Percentiles rank a stretch among this genome's conserved stretches.
Evolutionary conservation across 2,329 filamentous ascomycete species (phyloP).

Genomic region (Exophiala oligosperma): DNA sequence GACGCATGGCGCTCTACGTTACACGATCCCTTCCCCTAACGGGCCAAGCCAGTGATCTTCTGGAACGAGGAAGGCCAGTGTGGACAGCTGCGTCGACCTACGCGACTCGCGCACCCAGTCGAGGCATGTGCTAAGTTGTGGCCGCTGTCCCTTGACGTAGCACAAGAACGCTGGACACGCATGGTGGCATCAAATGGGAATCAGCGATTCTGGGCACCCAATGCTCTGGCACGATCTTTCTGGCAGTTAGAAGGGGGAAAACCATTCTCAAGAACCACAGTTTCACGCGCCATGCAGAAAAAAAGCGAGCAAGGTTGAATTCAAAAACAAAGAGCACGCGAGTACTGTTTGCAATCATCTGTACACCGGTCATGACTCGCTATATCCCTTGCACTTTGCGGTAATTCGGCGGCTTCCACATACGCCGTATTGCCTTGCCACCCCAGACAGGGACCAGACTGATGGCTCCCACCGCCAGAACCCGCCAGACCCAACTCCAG

Average conservation of each 20-base stretch:
- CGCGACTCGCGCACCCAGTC: no score
- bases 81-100: not conserved
- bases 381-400: constrained; percentile 68
- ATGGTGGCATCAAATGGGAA: constrained; percentile 9
- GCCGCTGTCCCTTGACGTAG: not conserved
- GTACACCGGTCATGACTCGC: not conserved
- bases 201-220: not conserved
- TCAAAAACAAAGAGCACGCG: no score
- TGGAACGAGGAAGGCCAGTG: not conserved
- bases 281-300: no score
- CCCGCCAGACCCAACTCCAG: constrained; percentile 84
- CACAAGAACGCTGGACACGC: constrained; percentile 6
- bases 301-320: not conserved
- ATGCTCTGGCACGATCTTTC: not conserved
- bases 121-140: not conserved
- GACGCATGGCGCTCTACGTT: not conserved
- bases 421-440: constrained; percentile 79
- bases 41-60: not conserved
- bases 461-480: constrained; percentile 74
- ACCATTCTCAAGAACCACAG: no score
- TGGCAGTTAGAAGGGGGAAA: no score
- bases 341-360: not conserved
- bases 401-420: constrained; percentile 89
- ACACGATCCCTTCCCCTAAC: not conserved
- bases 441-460: constrained; percentile 84